Percentiles rank a stretch among this genome's conserved stretches.
Conservation (phyloP, 2,329 filamentous ascomycete genomes). For the Aureobasidium sp. region DNA sequence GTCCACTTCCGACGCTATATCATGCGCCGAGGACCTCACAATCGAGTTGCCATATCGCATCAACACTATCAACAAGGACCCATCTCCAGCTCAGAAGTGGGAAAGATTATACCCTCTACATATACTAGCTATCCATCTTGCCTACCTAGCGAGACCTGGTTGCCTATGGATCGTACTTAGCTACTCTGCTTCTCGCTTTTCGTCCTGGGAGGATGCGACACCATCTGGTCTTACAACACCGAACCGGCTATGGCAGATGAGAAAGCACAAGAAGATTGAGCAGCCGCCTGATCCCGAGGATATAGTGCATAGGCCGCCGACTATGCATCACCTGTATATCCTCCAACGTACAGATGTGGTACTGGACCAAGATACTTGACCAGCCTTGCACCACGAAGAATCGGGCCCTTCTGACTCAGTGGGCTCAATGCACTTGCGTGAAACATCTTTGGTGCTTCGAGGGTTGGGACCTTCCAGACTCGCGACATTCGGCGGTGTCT, state of each 20-base stretch:
- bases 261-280: background rate
- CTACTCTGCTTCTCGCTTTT: background rate
- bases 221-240: background rate
- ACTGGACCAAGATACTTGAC: too few relatives aligned
- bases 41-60: background rate
- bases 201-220: background rate
- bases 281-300: background rate
- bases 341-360: background rate
- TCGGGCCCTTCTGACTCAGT: too few relatives aligned
- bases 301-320: background rate
- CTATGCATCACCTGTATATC: background rate
- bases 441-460: too few relatives aligned
- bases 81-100: too few relatives aligned
- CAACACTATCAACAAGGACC: background rate
- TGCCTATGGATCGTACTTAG: background rate
- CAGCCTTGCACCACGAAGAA: too few relatives aligned
- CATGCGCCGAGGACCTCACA: background rate
- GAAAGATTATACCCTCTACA: background rate
- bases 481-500: background rate
- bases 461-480: background rate
- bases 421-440: too few relatives aligned
- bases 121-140: background rate
- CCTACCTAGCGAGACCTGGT: background rate
- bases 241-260: background rate
- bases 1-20: conserved; percentile 1